Conservation (phyloP, 129 eudicot genomes). For the Lactuca sativa region DNA sequence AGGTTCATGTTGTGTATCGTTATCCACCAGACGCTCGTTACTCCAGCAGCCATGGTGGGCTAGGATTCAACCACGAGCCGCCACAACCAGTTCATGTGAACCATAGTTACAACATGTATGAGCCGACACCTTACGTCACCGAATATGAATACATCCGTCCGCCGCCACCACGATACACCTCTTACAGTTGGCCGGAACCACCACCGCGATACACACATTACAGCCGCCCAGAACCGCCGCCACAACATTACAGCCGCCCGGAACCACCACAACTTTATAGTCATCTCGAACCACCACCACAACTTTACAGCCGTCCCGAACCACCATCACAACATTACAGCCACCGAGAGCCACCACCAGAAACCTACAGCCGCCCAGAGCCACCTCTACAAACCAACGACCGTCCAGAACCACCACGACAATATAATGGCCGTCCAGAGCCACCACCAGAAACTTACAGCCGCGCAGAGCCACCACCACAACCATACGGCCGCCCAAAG, state of each 20-base stretch:
- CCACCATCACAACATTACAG: conserved; percentile 2
- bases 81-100: conserved; percentile 42
- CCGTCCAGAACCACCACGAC: conserved; percentile 2
- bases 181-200: conserved; percentile 29
- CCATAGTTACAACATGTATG: conserved; percentile 63
- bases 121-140: conserved; percentile 64
- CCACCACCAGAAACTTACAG: conserved; percentile 23
- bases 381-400: not conserved
- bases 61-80: conserved; percentile 37
- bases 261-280: conserved; percentile 1
- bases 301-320: conserved; percentile 4
- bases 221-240: conserved; percentile 20
- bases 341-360: conserved; percentile 19
- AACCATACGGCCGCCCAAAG: not conserved
- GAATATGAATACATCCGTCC: conserved; percentile 57
- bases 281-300: conserved; percentile 9
- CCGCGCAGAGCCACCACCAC: conserved; percentile 19
- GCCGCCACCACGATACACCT: conserved; percentile 36
- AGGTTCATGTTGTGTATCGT: conserved; percentile 64
- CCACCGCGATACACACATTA: conserved; percentile 15
- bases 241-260: conserved; percentile 14
- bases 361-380: conserved; percentile 1
- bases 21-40: conserved; percentile 52
- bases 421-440: not conserved
- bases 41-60: conserved; percentile 25